A percentile compares a stretch with the other conserved stretches of the same genome.
Conservation (phyloP, 805 yeast genomes). For the Metschnikowia cubensis region DNA sequence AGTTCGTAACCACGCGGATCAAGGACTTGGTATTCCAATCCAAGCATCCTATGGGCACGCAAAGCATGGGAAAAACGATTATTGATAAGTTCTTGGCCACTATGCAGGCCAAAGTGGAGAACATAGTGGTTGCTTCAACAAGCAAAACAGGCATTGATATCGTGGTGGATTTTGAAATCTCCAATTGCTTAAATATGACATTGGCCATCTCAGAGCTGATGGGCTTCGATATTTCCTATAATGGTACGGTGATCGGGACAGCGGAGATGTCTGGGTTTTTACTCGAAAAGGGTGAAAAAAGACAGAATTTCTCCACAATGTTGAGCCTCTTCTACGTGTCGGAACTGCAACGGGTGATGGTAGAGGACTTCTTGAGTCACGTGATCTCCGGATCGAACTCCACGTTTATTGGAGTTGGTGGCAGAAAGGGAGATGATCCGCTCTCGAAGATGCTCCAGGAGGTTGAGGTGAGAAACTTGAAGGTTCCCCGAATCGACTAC, state of each 20-base stretch:
- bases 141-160: constrained; percentile 21
- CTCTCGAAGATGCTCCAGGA: constrained; percentile 8
- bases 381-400: constrained; percentile 18
- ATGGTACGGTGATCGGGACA: constrained; percentile 33
- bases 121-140: constrained; percentile 27
- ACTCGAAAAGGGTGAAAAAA: constrained; percentile 14
- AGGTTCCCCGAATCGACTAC: constrained; percentile 13
- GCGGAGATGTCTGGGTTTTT: constrained; percentile 21
- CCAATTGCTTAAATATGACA: constrained; percentile 30
- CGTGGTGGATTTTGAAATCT: constrained; percentile 25
- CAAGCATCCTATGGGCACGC: background rate
- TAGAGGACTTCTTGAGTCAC: constrained; percentile 21
- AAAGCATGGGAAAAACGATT: background rate
- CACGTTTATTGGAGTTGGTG: constrained; percentile 6
- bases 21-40: background rate
- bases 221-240: constrained; percentile 25
- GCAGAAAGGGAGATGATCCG: background rate
- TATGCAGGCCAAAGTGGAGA: constrained; percentile 5
- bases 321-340: constrained; percentile 16
- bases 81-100: background rate
- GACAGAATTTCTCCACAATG: constrained; percentile 18
- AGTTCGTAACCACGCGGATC: background rate
- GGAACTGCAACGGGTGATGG: constrained; percentile 4
- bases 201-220: constrained; percentile 23
- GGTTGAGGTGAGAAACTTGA: constrained; percentile 21